Conservation (phyloP, 2,329 filamentous ascomycete species). For the Immersiporthe knoxdaviesiana region DNA sequence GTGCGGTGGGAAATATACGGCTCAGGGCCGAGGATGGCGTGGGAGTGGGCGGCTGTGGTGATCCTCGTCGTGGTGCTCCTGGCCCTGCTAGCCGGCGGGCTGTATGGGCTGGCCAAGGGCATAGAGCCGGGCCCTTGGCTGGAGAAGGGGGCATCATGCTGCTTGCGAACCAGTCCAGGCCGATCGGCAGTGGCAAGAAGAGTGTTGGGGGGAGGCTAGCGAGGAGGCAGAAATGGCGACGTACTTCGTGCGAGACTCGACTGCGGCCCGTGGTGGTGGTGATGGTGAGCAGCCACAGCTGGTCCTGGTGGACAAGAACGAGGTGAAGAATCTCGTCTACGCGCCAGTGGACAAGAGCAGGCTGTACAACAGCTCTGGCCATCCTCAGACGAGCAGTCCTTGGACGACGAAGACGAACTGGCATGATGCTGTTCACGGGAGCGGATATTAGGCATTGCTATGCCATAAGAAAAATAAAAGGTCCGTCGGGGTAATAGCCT, state of each 20-base stretch:
- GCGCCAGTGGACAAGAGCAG: not conserved
- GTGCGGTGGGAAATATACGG: constrained; percentile 12
- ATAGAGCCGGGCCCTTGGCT: constrained; percentile 14
- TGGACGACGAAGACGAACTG: not conserved
- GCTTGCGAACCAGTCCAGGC: constrained; percentile 10
- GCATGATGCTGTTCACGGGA: not conserved
- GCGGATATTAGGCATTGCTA: not conserved
- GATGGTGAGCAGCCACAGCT: constrained; percentile 4
- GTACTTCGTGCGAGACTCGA: not conserved
- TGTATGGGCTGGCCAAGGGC: not conserved
- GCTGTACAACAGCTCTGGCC: not conserved
- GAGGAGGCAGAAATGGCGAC: not conserved
- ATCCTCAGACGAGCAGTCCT: not conserved
- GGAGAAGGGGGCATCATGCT: not conserved
- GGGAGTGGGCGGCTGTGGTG: constrained; percentile 13
- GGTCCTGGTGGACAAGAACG: not conserved
- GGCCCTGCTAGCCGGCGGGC: not conserved
- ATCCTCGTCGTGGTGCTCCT: constrained; percentile 13
- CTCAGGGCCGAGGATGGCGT: constrained; percentile 8
- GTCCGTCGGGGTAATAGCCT: not conserved
- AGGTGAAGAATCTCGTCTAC: not conserved
- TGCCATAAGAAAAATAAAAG: too few relatives aligned
- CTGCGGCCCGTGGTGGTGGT: not conserved
- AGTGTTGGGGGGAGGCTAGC: constrained; percentile 1
- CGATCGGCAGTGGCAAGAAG: not conserved